Conservation (phyloP, 1,284 basidiomycete genomes). For the Tylopilus sp. region DNA sequence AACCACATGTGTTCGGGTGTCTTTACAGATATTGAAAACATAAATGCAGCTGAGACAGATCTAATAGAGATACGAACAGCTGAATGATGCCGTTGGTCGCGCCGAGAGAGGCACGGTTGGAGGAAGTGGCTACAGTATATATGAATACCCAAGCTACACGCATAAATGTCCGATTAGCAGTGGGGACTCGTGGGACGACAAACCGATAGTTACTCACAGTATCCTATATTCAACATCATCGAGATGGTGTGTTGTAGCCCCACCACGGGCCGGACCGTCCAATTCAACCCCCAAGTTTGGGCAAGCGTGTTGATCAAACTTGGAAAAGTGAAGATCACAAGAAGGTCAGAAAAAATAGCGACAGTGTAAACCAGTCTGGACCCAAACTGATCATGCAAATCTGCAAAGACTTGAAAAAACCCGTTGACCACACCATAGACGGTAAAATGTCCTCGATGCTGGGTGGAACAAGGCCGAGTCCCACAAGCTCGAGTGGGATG, state of each 20-base stretch:
- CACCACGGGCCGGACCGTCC: conserved; percentile 59
- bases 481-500: conserved; percentile 72
- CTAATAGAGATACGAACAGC: conserved; percentile 74
- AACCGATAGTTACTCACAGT: conserved; percentile 52
- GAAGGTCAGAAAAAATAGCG: conserved; percentile 61
- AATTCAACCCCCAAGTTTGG: conserved; percentile 53
- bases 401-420: conserved; percentile 72
- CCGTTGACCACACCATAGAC: conserved; percentile 72
- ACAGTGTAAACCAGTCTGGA: conserved; percentile 66
- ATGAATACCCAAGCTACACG: conserved; percentile 73
- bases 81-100: conserved; percentile 82
- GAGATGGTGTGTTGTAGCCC: conserved; percentile 61
- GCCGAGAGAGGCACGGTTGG: conserved; percentile 74
- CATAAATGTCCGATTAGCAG: conserved; percentile 7
- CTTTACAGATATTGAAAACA: conserved; percentile 75
- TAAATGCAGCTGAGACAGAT: conserved; percentile 73
- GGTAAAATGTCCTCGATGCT: conserved; percentile 71
- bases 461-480: conserved; percentile 71
- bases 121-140: conserved; percentile 68
- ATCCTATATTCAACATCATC: conserved; percentile 65
- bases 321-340: conserved; percentile 68
- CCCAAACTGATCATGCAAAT: conserved; percentile 66
- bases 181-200: not conserved
- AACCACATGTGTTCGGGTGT: conserved; percentile 70
- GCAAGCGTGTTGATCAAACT: conserved; percentile 65